Percentiles rank a stretch among this genome's conserved stretches.
Conservation (phyloP, 768 basidiomycete genomes). For the Suillus sp. region DNA sequence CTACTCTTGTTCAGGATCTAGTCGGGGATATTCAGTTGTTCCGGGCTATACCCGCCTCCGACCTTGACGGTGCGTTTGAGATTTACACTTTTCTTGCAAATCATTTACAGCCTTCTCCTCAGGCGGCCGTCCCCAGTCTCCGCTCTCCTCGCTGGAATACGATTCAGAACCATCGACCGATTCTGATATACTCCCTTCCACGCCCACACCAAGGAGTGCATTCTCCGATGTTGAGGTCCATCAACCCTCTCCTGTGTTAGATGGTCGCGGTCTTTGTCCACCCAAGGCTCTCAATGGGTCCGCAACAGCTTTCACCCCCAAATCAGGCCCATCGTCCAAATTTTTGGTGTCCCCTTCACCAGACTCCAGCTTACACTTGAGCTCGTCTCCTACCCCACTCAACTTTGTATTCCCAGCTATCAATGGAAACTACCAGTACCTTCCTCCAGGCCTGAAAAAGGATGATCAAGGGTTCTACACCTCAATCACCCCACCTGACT, state of each 20-base stretch:
- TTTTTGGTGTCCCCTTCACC: constrained; percentile 20
- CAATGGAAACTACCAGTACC: constrained; percentile 30
- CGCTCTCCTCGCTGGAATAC: constrained; percentile 13
- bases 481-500: constrained; percentile 31
- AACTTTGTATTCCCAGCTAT: constrained; percentile 55
- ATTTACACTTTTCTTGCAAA: not conserved
- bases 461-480: constrained; percentile 57
- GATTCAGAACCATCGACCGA: constrained; percentile 14
- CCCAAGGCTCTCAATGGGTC: constrained; percentile 39
- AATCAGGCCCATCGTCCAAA: constrained; percentile 31
- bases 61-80: constrained; percentile 10
- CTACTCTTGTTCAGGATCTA: constrained; percentile 43
- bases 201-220: constrained; percentile 11
- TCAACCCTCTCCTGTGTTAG: constrained; percentile 9
- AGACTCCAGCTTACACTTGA: constrained; percentile 11
- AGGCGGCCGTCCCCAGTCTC: constrained; percentile 11
- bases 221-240: constrained; percentile 10
- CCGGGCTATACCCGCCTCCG: not conserved
- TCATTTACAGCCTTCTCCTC: not conserved
- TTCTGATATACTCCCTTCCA: constrained; percentile 12
- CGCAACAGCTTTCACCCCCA: constrained; percentile 49
- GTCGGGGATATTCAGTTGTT: constrained; percentile 28
- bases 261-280: not conserved
- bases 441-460: constrained; percentile 47
- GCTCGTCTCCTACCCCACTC: constrained; percentile 12